Evolutionary conservation across 2,329 filamentous ascomycete species (phyloP), one percentile per base, ranked within the genome.

Genomic region (Ceratocystis huliohia): DNA sequence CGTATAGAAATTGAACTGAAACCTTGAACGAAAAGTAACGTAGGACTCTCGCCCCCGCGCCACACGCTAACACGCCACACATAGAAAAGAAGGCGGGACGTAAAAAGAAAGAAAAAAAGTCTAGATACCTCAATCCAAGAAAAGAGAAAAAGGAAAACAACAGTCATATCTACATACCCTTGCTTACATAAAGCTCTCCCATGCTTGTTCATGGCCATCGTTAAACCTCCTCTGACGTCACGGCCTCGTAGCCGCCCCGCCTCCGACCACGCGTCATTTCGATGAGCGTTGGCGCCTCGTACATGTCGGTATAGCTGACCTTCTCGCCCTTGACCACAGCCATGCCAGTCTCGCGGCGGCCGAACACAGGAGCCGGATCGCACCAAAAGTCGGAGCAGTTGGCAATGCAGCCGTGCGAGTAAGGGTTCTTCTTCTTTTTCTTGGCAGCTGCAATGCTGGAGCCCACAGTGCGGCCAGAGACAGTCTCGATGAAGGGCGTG

Each of bases 361-460:
- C 85, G 74, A 96, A 93, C 20, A 96, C 75, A 0, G 93, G 88
- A 1, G 89, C 87, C 1, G 89, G 85, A 73, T 97, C 94, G 72
- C 89, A 93, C 91, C 92, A 97, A 74, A 99, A 99, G 75, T 99
- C 95, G 70, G 84, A 88, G 76, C 94, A 99, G 74, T 99, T 99
- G 68, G 86, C 83, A n/a, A 95, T 71, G 48, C 91, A 81, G 6
- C 94, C 94, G 41, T 86, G 82, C 67, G 86, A 93, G 75, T 93
- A 99, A 0, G 92, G 92, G 74, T 97, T 99, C 70, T 81, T 80
- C 73, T 82, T 82, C 69, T 81, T 76, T 70, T 79, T 80, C 76
- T 79, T 78, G 53, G 53, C 53, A 28, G 53, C 53, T 73, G 80
- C 78, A 46, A 67, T 61, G 6, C 59, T 45, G 15, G 61, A 61